Evolutionary conservation across 78 protist species (phyloP), one percentile per base, ranked within the genome.

Genomic region (Dictyostelium intermedium): DNA sequence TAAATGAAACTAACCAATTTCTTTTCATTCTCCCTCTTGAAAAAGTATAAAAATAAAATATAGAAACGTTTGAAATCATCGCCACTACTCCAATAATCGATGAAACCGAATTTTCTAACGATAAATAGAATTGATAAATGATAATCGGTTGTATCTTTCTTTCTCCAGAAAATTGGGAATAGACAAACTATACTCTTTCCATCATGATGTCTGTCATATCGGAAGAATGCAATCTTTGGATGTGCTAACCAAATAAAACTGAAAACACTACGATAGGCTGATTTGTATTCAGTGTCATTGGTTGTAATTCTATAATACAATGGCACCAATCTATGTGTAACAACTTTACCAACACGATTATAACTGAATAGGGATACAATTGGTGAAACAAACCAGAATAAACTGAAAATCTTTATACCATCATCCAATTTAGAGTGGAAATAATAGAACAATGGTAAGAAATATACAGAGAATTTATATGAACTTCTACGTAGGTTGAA

Each of bases 81-180:
- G 1, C 8, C 30, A 1, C 16, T 43, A 3, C n/a, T 35, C 9
- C 30, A 13, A 23, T 74, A 80, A 30, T 77, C 94, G 11, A 89
- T 89, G 37, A 89, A 80, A 3, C 94, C 94, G 16, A 66, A 89
- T 13, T 35, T 45, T 45, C 83, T 37, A 3, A 89, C 83, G 1
- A 89, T 47, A 14, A 80, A 89, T 16, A 89, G 5, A 6, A 89
- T 32, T 20, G 94, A 89, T 2, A 89, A 9, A n/a, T 89, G 84
- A 50, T 32, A 80, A 1, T 14, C 50, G 3, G 41, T 39, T 3
- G 20, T 1, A 2, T 81, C 47, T 20, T 39, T 25, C 73, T 89
- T 89, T 8, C 50, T 39, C 94, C 94, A 89, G 56, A 89, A 66
- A 32, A 89, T 3, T 45, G 94, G 94, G 94, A 89, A 89, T 11